Evolutionary conservation across 495 filamentous ascomycete genomes (phyloP).

Genomic region (Apodospora peruviana): DNA sequence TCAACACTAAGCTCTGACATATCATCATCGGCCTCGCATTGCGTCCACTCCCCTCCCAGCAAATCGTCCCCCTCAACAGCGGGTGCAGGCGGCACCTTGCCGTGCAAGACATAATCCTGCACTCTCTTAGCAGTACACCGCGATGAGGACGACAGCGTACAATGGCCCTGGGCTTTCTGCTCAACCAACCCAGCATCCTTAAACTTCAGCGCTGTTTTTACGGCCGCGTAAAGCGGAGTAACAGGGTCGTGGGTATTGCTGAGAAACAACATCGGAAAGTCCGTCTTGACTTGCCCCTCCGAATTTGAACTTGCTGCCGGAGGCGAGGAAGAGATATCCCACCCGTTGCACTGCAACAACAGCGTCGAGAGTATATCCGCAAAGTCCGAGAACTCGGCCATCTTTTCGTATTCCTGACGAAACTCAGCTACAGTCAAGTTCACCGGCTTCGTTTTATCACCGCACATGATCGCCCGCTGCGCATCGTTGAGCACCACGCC

Average conservation of each 20-base stretch:
- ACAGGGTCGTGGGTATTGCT: conserved; percentile 57
- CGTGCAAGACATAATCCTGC: conserved; percentile 32
- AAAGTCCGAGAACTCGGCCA: conserved; percentile 33
- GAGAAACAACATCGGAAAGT: conserved; percentile 55
- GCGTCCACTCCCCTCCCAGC: conserved; percentile 31
- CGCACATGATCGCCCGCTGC: conserved; percentile 38
- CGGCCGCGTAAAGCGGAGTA: conserved; percentile 45
- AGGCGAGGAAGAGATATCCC: conserved; percentile 22
- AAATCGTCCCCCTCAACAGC: conserved; percentile 18
- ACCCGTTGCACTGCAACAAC: conserved; percentile 39
- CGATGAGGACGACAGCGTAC: conserved; percentile 31
- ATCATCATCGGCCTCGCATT: conserved; percentile 34
- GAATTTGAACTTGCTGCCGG: neutral
- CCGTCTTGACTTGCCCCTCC: conserved; percentile 34
- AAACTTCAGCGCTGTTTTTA: conserved; percentile 47
- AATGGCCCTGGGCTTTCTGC: conserved; percentile 41
- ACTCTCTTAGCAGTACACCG: conserved; percentile 34
- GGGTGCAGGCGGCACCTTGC: conserved; percentile 35
- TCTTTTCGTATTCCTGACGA: conserved; percentile 19
- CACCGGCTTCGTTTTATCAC: conserved; percentile 39
- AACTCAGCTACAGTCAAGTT: neutral
- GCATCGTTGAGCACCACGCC: conserved; percentile 43
- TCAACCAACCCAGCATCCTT: conserved; percentile 40
- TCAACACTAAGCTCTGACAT: too few species aligned
- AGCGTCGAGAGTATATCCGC: conserved; percentile 40